Percentiles rank a stretch among this genome's conserved stretches.
These are phyloP conservation scores for Phytopythium kandeliae DNA, from an alignment of 352 stramenopile genomes.

Conservation along the genomic window DNA sequence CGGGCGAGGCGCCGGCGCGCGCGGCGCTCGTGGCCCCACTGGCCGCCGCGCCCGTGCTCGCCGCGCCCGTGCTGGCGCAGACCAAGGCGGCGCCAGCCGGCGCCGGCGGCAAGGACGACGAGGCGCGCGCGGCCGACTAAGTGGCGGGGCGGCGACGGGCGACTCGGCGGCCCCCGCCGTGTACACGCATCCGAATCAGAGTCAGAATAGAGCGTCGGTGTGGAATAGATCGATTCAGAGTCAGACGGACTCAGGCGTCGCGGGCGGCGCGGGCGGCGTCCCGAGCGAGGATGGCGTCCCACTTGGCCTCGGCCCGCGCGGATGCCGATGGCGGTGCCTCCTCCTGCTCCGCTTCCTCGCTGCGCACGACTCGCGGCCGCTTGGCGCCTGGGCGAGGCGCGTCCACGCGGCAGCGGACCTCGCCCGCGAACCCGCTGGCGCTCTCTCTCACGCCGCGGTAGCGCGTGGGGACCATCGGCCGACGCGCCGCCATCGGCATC, in stretches of 20 bases:
- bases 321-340: background rate
- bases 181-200: background rate
- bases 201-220: background rate
- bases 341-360: background rate
- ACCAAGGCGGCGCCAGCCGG: constrained; percentile 5
- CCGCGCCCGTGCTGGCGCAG: too few species aligned
- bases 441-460: too few species aligned
- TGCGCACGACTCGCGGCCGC: too few species aligned
- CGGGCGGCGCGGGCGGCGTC: too few species aligned
- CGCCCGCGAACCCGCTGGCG: constrained; percentile 62
- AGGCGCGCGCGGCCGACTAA: constrained; percentile 31
- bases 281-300: constrained; percentile 53
- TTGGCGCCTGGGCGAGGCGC: constrained; percentile 48
- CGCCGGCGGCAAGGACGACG: constrained; percentile 41
- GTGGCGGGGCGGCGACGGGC: constrained; percentile 5
- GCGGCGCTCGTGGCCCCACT: constrained; percentile 32
- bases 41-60: background rate
- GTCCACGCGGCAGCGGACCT: constrained; percentile 54
- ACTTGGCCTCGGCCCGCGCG: constrained; percentile 47
- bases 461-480: too few species aligned
- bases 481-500: too few species aligned
- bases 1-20: constrained; percentile 24
- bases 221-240: background rate
- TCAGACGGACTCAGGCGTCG: too few species aligned
- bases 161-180: too few species aligned